Conservation (phyloP, 2,329 filamentous ascomycete genomes). For the Colletotrichum gigasporum region DNA sequence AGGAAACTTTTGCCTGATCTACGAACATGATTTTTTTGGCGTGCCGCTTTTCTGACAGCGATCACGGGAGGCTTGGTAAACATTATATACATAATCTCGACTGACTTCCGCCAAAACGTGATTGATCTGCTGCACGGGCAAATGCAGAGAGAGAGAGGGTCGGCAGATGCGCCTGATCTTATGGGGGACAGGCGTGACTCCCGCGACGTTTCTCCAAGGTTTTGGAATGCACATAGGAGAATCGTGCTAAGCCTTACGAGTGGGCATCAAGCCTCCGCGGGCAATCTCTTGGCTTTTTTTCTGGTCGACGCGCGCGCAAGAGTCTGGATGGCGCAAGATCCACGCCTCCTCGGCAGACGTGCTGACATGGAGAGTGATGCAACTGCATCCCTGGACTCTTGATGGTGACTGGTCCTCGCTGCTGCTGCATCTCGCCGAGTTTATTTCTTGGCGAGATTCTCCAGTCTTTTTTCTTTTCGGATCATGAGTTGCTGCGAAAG, state of each 20-base stretch:
- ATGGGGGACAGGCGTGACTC: not conserved
- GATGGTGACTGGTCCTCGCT: not conserved
- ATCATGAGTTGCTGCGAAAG: not conserved
- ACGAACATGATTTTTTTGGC: too few relatives aligned
- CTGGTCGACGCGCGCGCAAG: too few relatives aligned
- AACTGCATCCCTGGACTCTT: not conserved
- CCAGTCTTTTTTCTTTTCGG: not conserved
- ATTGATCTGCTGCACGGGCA: not conserved
- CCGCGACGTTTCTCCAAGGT: not conserved
- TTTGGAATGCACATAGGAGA: not conserved
- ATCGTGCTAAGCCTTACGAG: not conserved
- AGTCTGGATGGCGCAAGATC: not conserved
- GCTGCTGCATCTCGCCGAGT: too few relatives aligned
- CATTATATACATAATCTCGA: too few relatives aligned
- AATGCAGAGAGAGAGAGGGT: too few relatives aligned
- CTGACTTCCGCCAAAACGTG: not conserved
- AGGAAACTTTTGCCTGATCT: too few relatives aligned
- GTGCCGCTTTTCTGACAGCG: too few relatives aligned
- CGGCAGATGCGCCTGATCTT: not conserved
- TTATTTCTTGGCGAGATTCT: too few relatives aligned
- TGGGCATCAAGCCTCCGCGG: not conserved
- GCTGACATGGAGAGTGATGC: not conserved
- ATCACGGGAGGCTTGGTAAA: too few relatives aligned
- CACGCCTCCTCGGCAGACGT: not conserved
- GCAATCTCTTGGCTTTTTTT: slow-evolving; percentile 1